Evolutionary conservation across 164 flowering plant genomes (phyloP).

Genomic region (Umbellularia californica): DNA sequence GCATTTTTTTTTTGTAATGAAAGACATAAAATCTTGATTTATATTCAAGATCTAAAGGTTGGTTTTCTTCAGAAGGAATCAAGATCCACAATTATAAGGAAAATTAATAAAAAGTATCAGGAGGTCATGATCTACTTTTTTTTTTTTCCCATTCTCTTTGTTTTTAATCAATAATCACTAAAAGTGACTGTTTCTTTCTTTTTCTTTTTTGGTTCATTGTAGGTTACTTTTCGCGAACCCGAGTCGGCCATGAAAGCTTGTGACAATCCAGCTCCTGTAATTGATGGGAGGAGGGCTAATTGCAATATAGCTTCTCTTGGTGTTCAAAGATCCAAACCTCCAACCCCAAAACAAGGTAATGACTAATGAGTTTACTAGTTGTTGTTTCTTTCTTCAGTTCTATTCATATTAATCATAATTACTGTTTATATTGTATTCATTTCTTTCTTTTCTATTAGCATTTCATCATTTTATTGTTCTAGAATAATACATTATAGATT

Average conservation of each 20-base stretch:
- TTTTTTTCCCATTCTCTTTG: background rate
- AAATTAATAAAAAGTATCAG: conserved; percentile 1
- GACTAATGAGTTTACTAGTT: background rate
- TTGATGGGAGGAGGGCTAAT: conserved; percentile 95
- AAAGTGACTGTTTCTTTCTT: background rate
- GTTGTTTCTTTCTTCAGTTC: background rate
- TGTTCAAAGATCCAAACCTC: conserved; percentile 84
- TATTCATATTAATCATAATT: background rate
- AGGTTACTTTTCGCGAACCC: conserved; percentile 88
- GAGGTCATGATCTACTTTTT: background rate
- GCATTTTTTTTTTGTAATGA: background rate
- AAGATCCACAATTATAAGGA: background rate
- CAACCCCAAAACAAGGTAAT: conserved; percentile 77
- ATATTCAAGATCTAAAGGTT: conserved; percentile 8
- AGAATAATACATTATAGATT: no score
- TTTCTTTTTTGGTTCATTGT: background rate
- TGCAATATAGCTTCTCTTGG: conserved; percentile 96
- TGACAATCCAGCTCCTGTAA: conserved; percentile 83
- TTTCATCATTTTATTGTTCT: no score
- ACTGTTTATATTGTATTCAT: no score
- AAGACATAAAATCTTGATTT: background rate
- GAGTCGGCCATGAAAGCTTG: conserved; percentile 94
- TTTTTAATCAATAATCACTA: background rate
- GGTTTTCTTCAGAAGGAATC: background rate
- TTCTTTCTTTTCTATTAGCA: no score